These are phyloP conservation scores for Ormosia emarginata DNA, from an alignment of 306 rosid species.

Conservation along the genomic window DNA sequence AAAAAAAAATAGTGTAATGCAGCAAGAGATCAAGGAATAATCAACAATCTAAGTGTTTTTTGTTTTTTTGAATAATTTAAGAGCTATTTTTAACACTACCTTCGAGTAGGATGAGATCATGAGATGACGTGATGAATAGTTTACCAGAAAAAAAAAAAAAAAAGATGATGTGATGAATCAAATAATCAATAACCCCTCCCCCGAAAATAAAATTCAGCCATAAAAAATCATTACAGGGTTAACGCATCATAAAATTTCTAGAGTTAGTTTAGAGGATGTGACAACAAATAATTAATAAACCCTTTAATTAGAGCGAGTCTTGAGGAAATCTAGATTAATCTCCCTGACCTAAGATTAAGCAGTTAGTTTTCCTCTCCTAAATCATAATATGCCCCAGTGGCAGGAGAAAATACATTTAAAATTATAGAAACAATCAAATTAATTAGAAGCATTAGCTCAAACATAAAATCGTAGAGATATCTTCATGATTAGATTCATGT, in stretches of 20 bases:
- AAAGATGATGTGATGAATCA: background rate
- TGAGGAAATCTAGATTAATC: background rate
- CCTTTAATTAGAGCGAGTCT: background rate
- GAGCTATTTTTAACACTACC: background rate
- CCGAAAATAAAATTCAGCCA: background rate
- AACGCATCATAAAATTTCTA: background rate
- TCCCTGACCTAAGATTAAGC: background rate
- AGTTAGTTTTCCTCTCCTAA: background rate
- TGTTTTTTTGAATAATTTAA: background rate
- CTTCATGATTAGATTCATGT: constrained; percentile 35
- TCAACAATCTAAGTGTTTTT: background rate
- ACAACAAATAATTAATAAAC: background rate
- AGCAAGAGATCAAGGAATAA: background rate
- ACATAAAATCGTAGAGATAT: background rate
- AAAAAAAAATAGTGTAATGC: background rate
- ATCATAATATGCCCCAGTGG: background rate
- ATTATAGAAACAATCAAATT: background rate
- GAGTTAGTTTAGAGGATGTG: background rate
- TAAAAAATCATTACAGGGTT: background rate
- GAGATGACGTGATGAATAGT: too few relatives aligned
- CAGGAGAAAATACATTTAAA: background rate
- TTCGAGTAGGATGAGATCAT: background rate
- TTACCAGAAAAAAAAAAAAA: too few relatives aligned
- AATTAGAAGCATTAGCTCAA: background rate
- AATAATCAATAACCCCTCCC: background rate